A percentile compares a stretch with the other conserved stretches of the same genome.
phyloP scores from a whole-genome alignment of 2,329 filamentous ascomycete genomes.

The Colletotrichum falcatum region DNA sequence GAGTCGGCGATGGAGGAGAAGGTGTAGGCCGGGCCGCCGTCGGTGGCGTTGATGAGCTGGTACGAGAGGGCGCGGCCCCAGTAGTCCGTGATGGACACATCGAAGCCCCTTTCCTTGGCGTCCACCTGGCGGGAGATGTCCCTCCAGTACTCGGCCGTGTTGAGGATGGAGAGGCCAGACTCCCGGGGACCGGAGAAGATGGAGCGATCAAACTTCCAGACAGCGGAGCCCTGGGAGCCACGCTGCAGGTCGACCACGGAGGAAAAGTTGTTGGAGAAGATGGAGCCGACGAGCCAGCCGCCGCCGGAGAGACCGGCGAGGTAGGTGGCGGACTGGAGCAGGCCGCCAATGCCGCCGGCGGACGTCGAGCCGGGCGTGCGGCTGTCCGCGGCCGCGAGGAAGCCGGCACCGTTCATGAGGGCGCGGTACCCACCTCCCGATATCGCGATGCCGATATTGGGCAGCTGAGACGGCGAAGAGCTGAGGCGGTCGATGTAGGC shows the following conservation, averaged over 20 bases:
- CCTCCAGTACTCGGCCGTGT: constrained; percentile 52
- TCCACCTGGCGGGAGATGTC: constrained; percentile 51
- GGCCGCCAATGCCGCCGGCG: constrained; percentile 78
- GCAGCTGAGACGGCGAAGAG: constrained; percentile 72
- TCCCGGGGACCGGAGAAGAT: constrained; percentile 56
- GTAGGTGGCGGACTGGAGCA: constrained; percentile 86
- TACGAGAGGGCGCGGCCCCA: constrained; percentile 90
- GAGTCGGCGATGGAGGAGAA: constrained; percentile 75
- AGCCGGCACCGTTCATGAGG: constrained; percentile 86
- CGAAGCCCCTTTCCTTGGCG: constrained; percentile 55
- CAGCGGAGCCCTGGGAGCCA: constrained; percentile 49
- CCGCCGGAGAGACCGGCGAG: constrained; percentile 85
- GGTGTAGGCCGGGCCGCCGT: constrained; percentile 82
- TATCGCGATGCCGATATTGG: constrained; percentile 78
- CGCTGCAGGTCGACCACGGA: constrained; percentile 69
- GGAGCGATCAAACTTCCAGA: constrained; percentile 57
- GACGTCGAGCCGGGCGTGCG: constrained; percentile 72
- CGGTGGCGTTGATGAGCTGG: constrained; percentile 81
- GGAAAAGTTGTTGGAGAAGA: constrained; percentile 88
- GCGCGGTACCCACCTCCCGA: constrained; percentile 90
- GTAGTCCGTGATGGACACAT: constrained; percentile 84
- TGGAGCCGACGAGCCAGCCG: constrained; percentile 85
- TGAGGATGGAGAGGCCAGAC: constrained; percentile 49
- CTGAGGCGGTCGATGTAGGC: constrained; percentile 75
- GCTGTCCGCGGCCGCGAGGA: constrained; percentile 81